A percentile compares a stretch with the other conserved stretches of the same genome.
phyloP scores from a whole-genome alignment of 331 rosid genomes.

The Arachis monticola region DNA sequence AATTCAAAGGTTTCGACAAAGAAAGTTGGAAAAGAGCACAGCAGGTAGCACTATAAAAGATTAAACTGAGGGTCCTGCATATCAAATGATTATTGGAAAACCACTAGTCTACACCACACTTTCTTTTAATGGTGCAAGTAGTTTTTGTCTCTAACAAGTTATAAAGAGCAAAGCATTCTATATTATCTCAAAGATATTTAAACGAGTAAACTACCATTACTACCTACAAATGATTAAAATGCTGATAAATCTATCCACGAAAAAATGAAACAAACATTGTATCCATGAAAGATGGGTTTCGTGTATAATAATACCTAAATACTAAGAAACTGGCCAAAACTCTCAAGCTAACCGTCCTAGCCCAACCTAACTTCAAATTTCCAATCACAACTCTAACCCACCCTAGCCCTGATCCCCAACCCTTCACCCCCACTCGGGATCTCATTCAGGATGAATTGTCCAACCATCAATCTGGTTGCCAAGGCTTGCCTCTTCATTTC shows the following conservation, averaged over 20 bases:
- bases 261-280: too few relatives aligned
- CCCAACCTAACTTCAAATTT: too few relatives aligned
- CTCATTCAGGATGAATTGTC: conserved; percentile 69
- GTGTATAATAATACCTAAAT: too few relatives aligned
- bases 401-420: too few relatives aligned
- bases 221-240: too few relatives aligned
- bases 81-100: conserved; percentile 6
- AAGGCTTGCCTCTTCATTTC: conserved; percentile 56
- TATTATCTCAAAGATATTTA: conserved; percentile 3
- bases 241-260: too few relatives aligned
- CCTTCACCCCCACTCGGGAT: conserved; percentile 33
- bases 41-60: conserved; percentile 14
- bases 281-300: too few relatives aligned
- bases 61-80: conserved; percentile 16
- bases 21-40: background rate
- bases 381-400: too few relatives aligned
- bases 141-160: background rate
- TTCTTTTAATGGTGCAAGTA: background rate
- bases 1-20: background rate
- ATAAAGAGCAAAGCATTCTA: background rate
- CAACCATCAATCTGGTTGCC: conserved; percentile 55
- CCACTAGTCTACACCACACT: background rate
- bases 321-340: too few relatives aligned
- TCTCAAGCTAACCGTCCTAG: too few relatives aligned
- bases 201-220: too few relatives aligned